Evolutionary conservation across 2,329 filamentous ascomycete genomes (phyloP).

Genomic region (Pestalotiopsis sp.): DNA sequence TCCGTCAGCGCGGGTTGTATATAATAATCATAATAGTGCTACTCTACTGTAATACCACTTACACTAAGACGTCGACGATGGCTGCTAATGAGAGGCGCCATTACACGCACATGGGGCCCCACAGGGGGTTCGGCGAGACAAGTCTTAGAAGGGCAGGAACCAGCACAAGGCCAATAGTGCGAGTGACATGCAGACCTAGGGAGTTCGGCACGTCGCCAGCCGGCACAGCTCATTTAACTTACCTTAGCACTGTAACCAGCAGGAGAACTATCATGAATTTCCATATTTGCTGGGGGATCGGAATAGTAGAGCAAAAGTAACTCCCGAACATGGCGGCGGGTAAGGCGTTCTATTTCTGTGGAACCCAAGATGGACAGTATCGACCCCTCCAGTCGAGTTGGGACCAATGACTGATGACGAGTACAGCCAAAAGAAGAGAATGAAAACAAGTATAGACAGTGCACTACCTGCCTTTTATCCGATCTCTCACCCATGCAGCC

Average conservation of each 20-base stretch:
- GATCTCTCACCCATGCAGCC: not conserved
- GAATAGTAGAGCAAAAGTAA: not conserved
- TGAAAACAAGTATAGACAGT: not conserved
- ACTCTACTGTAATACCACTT: no score
- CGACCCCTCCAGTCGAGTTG: not conserved
- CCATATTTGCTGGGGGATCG: not conserved
- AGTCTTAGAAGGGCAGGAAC: not conserved
- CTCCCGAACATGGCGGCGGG: not conserved
- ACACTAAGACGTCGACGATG: no score
- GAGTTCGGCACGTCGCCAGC: not conserved
- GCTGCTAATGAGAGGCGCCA: no score
- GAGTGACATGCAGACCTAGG: not conserved
- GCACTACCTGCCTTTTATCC: not conserved
- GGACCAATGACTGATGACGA: not conserved
- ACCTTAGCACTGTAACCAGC: not conserved
- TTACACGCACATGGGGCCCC: not conserved
- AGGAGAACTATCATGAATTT: not conserved
- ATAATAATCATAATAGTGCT: not conserved
- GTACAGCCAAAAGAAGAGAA: not conserved
- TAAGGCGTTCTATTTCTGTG: not conserved
- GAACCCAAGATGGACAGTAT: not conserved
- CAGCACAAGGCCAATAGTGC: not conserved
- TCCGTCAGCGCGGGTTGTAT: not conserved
- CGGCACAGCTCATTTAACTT: not conserved
- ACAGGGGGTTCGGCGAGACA: slow-evolving; percentile 2